These are phyloP conservation scores for Ramalina peruviana DNA, from an alignment of 495 filamentous ascomycete genomes.

Conservation along the genomic window DNA sequence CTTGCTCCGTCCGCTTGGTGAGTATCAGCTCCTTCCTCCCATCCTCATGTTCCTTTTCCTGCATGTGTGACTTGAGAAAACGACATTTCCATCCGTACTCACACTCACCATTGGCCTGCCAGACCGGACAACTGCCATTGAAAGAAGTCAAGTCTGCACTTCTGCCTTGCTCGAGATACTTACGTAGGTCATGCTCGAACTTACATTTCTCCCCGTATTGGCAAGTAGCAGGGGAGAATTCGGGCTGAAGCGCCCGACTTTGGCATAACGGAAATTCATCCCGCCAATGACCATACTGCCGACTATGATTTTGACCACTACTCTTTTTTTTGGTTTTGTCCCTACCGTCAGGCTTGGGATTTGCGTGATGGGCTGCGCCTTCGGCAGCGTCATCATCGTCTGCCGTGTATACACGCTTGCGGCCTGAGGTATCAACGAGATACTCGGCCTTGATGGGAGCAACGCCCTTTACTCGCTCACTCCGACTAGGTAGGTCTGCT, in stretches of 20 bases:
- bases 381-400: slow-evolving; percentile 60
- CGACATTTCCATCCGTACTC: slow-evolving; percentile 83
- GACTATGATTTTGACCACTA: slow-evolving; percentile 72
- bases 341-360: slow-evolving; percentile 18
- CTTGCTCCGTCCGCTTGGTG: slow-evolving; percentile 34
- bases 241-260: slow-evolving; percentile 46
- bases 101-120: slow-evolving; percentile 61
- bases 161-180: slow-evolving; percentile 73
- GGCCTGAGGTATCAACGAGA: slow-evolving; percentile 29
- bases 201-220: slow-evolving; percentile 64
- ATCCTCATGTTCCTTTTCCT: slow-evolving; percentile 57
- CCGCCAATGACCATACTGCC: slow-evolving; percentile 67
- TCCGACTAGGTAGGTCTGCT: slow-evolving; percentile 14
- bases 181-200: slow-evolving; percentile 66
- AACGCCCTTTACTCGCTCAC: slow-evolving; percentile 48
- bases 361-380: slow-evolving; percentile 32
- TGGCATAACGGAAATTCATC: slow-evolving; percentile 70
- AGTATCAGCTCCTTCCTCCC: slow-evolving; percentile 72
- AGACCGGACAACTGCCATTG: slow-evolving; percentile 64
- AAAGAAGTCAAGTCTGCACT: slow-evolving; percentile 64
- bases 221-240: slow-evolving; percentile 64
- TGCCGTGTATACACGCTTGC: slow-evolving; percentile 4
- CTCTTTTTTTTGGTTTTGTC: slow-evolving; percentile 46
- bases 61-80: slow-evolving; percentile 67
- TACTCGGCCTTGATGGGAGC: slow-evolving; percentile 81